Percentiles rank a stretch among this genome's conserved stretches.
Conservation (phyloP, 139 green algal genomes). For the Chlorella sp. region DNA sequence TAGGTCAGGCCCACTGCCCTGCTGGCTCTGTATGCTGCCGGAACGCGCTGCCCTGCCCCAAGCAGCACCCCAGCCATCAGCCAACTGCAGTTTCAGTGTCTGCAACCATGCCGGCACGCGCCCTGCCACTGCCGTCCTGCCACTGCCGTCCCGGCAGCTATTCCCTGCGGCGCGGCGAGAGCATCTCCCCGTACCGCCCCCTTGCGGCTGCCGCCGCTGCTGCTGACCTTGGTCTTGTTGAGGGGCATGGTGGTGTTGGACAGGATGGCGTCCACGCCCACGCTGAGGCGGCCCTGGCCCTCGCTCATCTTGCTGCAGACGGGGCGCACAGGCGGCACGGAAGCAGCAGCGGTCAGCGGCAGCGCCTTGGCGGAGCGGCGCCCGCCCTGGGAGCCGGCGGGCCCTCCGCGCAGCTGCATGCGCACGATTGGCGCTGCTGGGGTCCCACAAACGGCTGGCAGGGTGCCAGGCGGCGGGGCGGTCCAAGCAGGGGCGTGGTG, state of each 20-base stretch:
- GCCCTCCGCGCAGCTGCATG: too few relatives aligned
- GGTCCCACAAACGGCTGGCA: too few relatives aligned
- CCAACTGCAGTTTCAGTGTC: too few relatives aligned
- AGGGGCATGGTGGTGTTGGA: not conserved
- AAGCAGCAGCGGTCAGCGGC: not conserved
- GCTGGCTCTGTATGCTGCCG: too few relatives aligned
- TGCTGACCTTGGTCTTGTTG: constrained; percentile 36
- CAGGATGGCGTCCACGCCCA: constrained; percentile 38
- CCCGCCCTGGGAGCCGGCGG: too few relatives aligned
- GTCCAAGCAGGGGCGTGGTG: too few relatives aligned
- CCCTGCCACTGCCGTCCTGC: too few relatives aligned
- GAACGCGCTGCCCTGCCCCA: not conserved
- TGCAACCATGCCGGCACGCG: too few relatives aligned
- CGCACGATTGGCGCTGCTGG: too few relatives aligned
- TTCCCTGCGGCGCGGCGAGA: not conserved
- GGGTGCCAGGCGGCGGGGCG: too few relatives aligned
- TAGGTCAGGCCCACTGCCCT: too few relatives aligned
- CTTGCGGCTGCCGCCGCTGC: not conserved
- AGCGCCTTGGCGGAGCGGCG: not conserved
- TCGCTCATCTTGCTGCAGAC: not conserved
- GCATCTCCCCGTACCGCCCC: not conserved
- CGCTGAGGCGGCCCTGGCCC: constrained; percentile 5
- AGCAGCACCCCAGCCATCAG: not conserved
- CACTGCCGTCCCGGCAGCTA: too few relatives aligned
- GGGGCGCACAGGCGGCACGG: not conserved